Base-by-base conservation (phyloP, 2,329 filamentous ascomycete species). In the Ceratocystis papillata region DNA sequence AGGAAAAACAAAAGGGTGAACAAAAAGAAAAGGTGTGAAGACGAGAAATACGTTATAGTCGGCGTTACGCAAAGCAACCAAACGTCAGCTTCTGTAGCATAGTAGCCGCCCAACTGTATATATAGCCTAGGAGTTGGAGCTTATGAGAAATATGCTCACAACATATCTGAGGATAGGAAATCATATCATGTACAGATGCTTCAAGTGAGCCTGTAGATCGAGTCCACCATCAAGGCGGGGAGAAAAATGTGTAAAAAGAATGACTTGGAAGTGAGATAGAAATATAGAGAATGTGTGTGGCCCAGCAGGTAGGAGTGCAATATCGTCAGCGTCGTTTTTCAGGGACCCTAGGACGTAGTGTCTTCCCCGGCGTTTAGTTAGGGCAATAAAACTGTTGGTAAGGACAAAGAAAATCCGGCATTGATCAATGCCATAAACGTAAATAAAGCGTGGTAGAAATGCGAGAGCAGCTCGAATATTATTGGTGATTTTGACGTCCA, bases 261-360 rank as follows among this genome's bases (percentile, higher is more conserved):
- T 10, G 46, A 53, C 44, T 20, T 28, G 7, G 3, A 41, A 15
- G 15, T 48, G 25, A 41, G 22, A n/a, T 20, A 7, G 41, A 50
- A 63, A 25, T 28, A 30, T 53, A 50, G 25, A 17, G 20, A 22
- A 37, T n/a, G 25, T 22, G 28, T 28, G 45, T 50, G 2, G 17
- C 25, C 46, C 30, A 53, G 28, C 41, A 63, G 17, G 12, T 50
- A 30, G 55, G 55, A 59, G 55, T 50, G 44, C 45, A n/a, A 33
- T 50, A 48, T 25, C 50, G 12, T 46, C 37, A 37, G 50, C 25
- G 48, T 64, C 50, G 63, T 59, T 44, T 59, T 64, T 50, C 63
- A 64, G 48, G 46, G 30, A 44, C 33, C 33, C 55, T 37, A 22
- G 12, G 15, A 59, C 55, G 28, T 41, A 41, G 37, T 41, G 37